phyloP scores from a whole-genome alignment of 78 protist species.

The Polysphondylium violaceum region DNA sequence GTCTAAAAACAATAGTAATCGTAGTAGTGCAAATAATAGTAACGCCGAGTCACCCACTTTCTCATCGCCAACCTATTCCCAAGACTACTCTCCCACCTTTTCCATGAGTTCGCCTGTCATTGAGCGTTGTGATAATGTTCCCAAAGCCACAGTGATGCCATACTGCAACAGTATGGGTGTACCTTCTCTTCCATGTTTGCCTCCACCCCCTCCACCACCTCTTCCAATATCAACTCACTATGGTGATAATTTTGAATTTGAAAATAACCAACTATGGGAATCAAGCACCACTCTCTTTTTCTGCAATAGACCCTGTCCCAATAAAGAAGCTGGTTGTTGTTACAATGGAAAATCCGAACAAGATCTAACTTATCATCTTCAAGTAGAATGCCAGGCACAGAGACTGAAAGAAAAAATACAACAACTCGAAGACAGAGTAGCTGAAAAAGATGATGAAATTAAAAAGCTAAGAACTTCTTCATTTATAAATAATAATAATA shows the following conservation, averaged over 20 bases:
- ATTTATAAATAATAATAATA: neutral
- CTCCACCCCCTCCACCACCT: too few species aligned
- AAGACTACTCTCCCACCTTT: neutral
- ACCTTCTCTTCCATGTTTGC: too few species aligned
- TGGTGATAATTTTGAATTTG: neutral
- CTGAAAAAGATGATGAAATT: constrained; percentile 31
- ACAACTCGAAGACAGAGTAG: constrained; percentile 11
- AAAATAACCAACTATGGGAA: constrained; percentile 59
- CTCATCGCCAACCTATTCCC: neutral
- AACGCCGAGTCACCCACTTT: neutral
- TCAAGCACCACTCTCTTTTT: constrained; percentile 62
- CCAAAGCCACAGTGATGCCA: too few species aligned
- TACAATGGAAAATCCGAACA: constrained; percentile 49
- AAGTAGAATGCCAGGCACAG: constrained; percentile 39
- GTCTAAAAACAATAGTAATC: neutral
- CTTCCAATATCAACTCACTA: too few species aligned
- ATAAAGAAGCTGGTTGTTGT: constrained; percentile 46
- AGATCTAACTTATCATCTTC: constrained; percentile 26
- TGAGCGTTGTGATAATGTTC: too few species aligned
- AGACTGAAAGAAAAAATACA: constrained; percentile 28
- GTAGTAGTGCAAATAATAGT: neutral
- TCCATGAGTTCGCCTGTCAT: too few species aligned
- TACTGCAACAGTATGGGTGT: too few species aligned
- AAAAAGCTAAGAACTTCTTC: neutral
- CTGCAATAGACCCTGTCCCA: constrained; percentile 55